Percentiles rank a stretch among this genome's conserved stretches.
These are phyloP conservation scores for Pyricularia sp. DNA, from an alignment of 2,329 filamentous ascomycete species.

Conservation along the genomic window DNA sequence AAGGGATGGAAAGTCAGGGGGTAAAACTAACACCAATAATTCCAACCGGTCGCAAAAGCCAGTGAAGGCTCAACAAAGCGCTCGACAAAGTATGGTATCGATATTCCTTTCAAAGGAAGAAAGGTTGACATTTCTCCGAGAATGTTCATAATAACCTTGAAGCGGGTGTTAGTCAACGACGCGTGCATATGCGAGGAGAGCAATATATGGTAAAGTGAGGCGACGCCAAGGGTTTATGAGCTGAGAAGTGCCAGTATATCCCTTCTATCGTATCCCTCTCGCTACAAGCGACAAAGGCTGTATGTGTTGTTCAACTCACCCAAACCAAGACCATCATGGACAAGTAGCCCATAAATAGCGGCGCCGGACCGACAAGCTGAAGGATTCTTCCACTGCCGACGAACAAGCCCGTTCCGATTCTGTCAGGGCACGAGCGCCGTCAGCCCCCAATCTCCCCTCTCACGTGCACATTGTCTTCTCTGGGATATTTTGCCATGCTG, in stretches of 20 bases:
- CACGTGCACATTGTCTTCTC: not conserved
- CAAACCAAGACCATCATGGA: slow-evolving; percentile 41
- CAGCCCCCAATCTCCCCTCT: not conserved
- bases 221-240: not conserved
- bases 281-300: not conserved
- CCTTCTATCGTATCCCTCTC: not conserved
- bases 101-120: slow-evolving; percentile 42
- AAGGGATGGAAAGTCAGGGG: slow-evolving; percentile 22
- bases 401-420: slow-evolving; percentile 17
- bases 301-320: slow-evolving; percentile 7
- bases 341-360: slow-evolving; percentile 56
- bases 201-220: slow-evolving; percentile 9
- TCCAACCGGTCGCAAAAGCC: slow-evolving; percentile 45
- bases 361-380: slow-evolving; percentile 40
- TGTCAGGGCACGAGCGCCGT: slow-evolving; percentile 2
- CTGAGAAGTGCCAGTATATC: not conserved
- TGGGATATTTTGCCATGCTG: not conserved
- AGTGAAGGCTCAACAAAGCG: slow-evolving; percentile 42
- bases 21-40: slow-evolving; percentile 42
- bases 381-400: slow-evolving; percentile 15
- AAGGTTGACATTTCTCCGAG: slow-evolving; percentile 43
- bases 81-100: slow-evolving; percentile 39
- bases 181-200: slow-evolving; percentile 25
- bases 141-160: slow-evolving; percentile 32
- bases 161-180: not conserved